Evolutionary conservation across 2,329 filamentous ascomycete genomes (phyloP).

Genomic region (Fusarium xyrophilum): DNA sequence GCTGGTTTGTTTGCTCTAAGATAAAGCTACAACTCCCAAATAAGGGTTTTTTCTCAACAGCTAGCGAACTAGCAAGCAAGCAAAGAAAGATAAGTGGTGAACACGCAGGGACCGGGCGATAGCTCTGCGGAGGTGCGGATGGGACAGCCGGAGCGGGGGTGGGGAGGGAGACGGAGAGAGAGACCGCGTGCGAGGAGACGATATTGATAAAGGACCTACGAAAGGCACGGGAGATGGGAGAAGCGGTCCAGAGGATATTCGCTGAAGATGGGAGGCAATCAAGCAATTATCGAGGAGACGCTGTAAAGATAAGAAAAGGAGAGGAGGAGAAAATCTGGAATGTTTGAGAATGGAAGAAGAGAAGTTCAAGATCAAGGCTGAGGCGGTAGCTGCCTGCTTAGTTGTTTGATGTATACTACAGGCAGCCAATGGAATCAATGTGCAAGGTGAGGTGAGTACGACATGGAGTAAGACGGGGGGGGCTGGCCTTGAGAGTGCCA

Average conservation of each 20-base stretch:
- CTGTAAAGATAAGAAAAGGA: neutral
- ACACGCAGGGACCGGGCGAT: constrained; percentile 17
- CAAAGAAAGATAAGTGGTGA: constrained; percentile 16
- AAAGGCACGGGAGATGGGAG: neutral
- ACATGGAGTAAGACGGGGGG: constrained; percentile 19
- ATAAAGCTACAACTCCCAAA: constrained; percentile 29
- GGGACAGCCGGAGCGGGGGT: constrained; percentile 32
- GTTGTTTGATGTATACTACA: constrained; percentile 36
- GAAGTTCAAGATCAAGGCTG: constrained; percentile 25
- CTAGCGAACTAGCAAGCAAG: constrained; percentile 7
- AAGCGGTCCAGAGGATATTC: neutral
- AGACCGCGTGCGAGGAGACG: constrained; percentile 21
- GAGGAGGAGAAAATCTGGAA: neutral
- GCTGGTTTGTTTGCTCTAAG: constrained; percentile 31
- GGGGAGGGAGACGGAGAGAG: constrained; percentile 7
- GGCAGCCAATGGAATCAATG: constrained; percentile 40
- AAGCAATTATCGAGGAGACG: constrained; percentile 8
- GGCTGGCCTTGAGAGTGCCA: neutral
- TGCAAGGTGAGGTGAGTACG: constrained; percentile 7
- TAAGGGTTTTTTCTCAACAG: constrained; percentile 11
- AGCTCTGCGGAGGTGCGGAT: constrained; percentile 6
- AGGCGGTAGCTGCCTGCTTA: constrained; percentile 35
- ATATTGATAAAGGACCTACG: neutral
- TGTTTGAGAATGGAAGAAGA: constrained; percentile 1
- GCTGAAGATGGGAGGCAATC: neutral